Percentiles rank a stretch among this genome's conserved stretches.
Evolutionary conservation across 2,329 filamentous ascomycete species (phyloP).

Genomic region (Elsinoe ampelina): DNA sequence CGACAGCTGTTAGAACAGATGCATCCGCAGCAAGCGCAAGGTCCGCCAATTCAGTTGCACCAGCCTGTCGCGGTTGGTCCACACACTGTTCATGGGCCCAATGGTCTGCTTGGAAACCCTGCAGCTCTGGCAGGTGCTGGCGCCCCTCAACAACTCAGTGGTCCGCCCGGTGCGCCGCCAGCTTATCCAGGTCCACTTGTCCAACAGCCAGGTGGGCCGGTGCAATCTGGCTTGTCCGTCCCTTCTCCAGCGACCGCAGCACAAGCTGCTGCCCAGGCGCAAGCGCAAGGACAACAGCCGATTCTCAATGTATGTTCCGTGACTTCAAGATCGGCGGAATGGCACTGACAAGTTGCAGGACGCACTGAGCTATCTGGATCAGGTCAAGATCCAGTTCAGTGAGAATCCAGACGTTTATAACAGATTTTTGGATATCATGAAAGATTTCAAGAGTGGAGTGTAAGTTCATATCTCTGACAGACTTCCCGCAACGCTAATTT

Average conservation of each 20-base stretch:
- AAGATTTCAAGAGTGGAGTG: constrained; percentile 98
- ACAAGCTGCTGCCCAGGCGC: constrained; percentile 46
- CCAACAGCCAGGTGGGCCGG: constrained; percentile 42
- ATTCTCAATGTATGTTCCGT: constrained; percentile 54
- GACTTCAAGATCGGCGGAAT: not conserved
- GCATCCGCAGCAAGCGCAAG: constrained; percentile 75
- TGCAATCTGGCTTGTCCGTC: constrained; percentile 37
- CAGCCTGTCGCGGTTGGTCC: constrained; percentile 75
- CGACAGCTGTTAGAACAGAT: constrained; percentile 59
- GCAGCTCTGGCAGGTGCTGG: constrained; percentile 43
- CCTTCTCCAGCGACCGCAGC: constrained; percentile 28
- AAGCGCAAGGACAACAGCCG: constrained; percentile 73
- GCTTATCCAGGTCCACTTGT: constrained; percentile 52
- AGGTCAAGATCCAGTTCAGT: constrained; percentile 96
- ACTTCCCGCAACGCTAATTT: constrained; percentile 15
- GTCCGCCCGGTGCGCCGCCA: constrained; percentile 48
- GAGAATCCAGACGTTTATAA: constrained; percentile 98
- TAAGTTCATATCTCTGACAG: constrained; percentile 40
- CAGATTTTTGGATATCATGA: constrained; percentile 96
- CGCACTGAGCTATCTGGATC: constrained; percentile 91
- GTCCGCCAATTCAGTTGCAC: constrained; percentile 82
- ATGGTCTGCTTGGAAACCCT: constrained; percentile 62
- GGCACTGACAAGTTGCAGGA: constrained; percentile 38
- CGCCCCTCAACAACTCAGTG: constrained; percentile 36
- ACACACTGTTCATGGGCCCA: constrained; percentile 85